Evolutionary conservation across 495 filamentous ascomycete species (phyloP).

Genomic region (Aspergillus carlsbadensis): DNA sequence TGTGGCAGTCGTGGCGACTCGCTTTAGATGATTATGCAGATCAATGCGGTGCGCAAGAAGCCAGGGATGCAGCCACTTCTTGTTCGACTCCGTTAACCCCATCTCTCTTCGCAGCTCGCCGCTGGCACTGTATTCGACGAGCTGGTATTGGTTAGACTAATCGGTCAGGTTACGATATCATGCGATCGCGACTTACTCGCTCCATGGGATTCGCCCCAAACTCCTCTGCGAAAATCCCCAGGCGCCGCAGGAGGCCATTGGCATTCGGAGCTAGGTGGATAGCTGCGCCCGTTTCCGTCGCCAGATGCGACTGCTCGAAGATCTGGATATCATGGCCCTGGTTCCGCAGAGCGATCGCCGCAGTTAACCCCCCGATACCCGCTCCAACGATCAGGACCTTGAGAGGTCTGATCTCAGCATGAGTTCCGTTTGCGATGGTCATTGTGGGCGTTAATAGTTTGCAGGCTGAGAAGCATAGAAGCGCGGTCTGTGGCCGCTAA

Average conservation of each 20-base stretch:
- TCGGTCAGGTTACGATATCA: too few relatives aligned
- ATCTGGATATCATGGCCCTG: slow-evolving; percentile 2
- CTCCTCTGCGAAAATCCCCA: not conserved
- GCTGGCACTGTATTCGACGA: not conserved
- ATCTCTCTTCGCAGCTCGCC: not conserved
- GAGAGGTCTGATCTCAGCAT: not conserved
- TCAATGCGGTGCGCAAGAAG: slow-evolving; percentile 5
- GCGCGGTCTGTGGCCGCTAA: too few relatives aligned
- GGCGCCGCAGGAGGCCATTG: not conserved
- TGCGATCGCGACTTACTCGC: not conserved
- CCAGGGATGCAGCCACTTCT: slow-evolving; percentile 4
- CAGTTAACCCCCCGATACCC: slow-evolving; percentile 1
- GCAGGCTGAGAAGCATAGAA: too few relatives aligned
- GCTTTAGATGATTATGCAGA: not conserved
- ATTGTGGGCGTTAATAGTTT: not conserved
- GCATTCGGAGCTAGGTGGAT: slow-evolving; percentile 8
- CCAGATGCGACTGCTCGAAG: slow-evolving; percentile 2
- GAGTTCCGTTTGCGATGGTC: not conserved
- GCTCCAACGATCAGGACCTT: slow-evolving; percentile 8
- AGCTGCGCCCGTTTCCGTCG: not conserved
- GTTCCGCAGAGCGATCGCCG: slow-evolving; percentile 2
- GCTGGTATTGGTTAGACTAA: too few relatives aligned
- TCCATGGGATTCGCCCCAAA: slow-evolving; percentile 1
- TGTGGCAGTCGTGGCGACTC: not conserved
- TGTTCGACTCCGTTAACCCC: not conserved